Evolutionary conservation across 345 rosid genomes (phyloP).

Genomic region (Dipteronia dyeriana): DNA sequence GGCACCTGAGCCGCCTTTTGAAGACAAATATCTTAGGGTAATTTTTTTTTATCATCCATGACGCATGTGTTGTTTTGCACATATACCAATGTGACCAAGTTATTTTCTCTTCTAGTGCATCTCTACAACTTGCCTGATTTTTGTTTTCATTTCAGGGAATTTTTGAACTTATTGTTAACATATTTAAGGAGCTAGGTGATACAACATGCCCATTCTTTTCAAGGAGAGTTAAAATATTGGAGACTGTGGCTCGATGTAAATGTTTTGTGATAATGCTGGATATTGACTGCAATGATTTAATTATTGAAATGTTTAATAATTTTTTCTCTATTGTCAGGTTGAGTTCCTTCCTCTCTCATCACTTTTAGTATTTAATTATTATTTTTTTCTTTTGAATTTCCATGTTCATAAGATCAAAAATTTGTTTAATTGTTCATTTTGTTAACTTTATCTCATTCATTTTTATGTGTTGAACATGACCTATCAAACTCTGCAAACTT

Average conservation of each 20-base stretch:
- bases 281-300: conserved; percentile 59
- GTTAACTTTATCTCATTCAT: conserved; percentile 14
- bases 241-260: conserved; percentile 69
- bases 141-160: conserved; percentile 55
- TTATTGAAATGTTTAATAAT: conserved; percentile 67
- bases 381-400: not conserved
- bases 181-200: conserved; percentile 71
- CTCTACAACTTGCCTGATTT: conserved; percentile 1
- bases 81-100: not conserved
- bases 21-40: conserved; percentile 72
- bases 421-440: conserved; percentile 5
- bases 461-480: not conserved
- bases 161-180: conserved; percentile 60
- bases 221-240: conserved; percentile 78
- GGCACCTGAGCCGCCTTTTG: conserved; percentile 87
- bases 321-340: conserved; percentile 84
- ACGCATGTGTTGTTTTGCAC: not conserved
- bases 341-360: conserved; percentile 21
- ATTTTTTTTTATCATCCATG: not conserved
- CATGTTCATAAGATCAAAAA: not conserved
- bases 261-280: conserved; percentile 82
- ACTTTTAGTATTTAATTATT: not conserved
- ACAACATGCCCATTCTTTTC: conserved; percentile 68
- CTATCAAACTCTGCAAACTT: not conserved
- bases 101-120: not conserved